Percentiles rank a stretch among this genome's conserved stretches.
phyloP scores from a whole-genome alignment of 1,284 basidiomycete genomes.

The Anthracocystis walkeri region DNA sequence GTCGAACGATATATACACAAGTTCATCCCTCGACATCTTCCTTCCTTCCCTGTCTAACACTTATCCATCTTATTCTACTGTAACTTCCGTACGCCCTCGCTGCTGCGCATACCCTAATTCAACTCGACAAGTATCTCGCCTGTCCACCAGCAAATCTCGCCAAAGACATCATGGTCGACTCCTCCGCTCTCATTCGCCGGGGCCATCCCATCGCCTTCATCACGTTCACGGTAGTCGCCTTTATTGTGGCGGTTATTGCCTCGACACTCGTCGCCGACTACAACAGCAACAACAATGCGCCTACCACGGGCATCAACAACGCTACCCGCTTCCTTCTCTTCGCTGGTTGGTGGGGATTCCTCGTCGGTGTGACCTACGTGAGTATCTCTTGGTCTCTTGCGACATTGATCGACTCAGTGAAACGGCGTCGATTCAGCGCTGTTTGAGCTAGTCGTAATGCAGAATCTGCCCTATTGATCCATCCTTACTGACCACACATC shows the following conservation, averaged over 20 bases:
- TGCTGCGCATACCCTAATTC: background rate
- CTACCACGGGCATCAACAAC: constrained; percentile 42
- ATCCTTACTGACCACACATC: constrained; percentile 12
- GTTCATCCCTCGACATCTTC: background rate
- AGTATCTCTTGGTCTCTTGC: constrained; percentile 28
- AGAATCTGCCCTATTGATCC: background rate
- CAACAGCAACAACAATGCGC: constrained; percentile 59
- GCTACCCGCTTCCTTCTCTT: constrained; percentile 64
- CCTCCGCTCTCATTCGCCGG: constrained; percentile 53
- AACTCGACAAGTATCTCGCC: background rate
- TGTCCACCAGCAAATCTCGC: background rate
- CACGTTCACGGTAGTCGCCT: constrained; percentile 57
- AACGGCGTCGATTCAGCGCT: too few relatives aligned
- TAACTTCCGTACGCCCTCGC: background rate
- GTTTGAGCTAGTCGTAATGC: too few relatives aligned
- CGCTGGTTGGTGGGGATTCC: constrained; percentile 66
- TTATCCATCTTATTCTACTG: constrained; percentile 1
- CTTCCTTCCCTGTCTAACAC: too few relatives aligned
- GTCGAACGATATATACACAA: constrained; percentile 6
- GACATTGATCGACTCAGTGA: background rate
- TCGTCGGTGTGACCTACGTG: constrained; percentile 62
- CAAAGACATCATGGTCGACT: constrained; percentile 48
- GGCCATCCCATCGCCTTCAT: constrained; percentile 66
- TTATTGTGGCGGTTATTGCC: constrained; percentile 66
- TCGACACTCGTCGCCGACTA: constrained; percentile 61